Conservation (phyloP, 768 basidiomycete species). For the Daedaleopsis sinensis region DNA sequence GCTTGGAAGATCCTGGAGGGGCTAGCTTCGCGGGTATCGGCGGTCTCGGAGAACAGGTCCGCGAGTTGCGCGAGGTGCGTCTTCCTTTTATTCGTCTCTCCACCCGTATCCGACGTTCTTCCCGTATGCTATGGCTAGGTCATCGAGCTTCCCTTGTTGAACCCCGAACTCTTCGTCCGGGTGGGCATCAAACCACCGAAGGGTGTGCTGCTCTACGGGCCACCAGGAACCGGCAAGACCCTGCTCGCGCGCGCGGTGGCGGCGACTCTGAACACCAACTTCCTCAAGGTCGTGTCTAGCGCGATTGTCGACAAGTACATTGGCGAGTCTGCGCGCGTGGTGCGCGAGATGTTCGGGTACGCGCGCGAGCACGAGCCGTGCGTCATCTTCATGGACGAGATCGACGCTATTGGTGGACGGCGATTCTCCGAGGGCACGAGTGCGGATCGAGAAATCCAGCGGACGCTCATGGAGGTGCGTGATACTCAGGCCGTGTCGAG, state of each 20-base stretch:
- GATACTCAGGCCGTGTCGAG: too few species aligned
- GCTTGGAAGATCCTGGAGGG: constrained; percentile 94
- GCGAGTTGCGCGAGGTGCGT: constrained; percentile 90
- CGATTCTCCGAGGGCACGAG: constrained; percentile 93
- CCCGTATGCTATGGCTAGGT: constrained; percentile 50
- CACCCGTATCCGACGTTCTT: not conserved
- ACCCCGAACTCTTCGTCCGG: constrained; percentile 91
- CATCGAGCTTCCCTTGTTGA: constrained; percentile 93
- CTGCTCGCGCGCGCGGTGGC: constrained; percentile 93
- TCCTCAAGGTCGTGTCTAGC: constrained; percentile 97
- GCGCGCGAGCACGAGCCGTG: constrained; percentile 97
- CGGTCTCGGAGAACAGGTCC: constrained; percentile 93
- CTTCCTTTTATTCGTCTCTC: not conserved
- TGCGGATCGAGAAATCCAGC: constrained; percentile 97
- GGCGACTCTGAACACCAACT: constrained; percentile 94
- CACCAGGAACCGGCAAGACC: constrained; percentile 96
- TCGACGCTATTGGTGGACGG: constrained; percentile 95
- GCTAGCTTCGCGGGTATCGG: constrained; percentile 97
- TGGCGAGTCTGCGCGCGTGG: constrained; percentile 93
- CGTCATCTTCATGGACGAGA: constrained; percentile 98
- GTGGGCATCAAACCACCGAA: constrained; percentile 97
- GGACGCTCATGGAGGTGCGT: constrained; percentile 93
- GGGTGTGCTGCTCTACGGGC: constrained; percentile 94
- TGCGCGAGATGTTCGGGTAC: constrained; percentile 99
- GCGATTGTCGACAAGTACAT: constrained; percentile 99